Evolutionary conservation across 768 basidiomycete genomes (phyloP).

Genomic region (Epithele typhae): DNA sequence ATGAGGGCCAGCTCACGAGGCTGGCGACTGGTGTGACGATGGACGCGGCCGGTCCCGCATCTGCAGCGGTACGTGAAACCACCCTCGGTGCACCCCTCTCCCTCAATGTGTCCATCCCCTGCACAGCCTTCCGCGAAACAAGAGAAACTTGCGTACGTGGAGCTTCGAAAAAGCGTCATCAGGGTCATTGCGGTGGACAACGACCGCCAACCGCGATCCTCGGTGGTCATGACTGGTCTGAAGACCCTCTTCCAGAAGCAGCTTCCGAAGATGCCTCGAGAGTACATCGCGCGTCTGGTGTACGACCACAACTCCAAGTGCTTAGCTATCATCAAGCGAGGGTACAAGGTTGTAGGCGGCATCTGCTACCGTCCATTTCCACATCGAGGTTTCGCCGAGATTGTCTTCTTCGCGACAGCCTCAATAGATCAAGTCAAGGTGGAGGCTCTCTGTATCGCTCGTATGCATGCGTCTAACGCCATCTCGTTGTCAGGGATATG

Average conservation of each 20-base stretch:
- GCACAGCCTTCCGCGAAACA: slow-evolving; percentile 49
- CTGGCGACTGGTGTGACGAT: slow-evolving; percentile 79
- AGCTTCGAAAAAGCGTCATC: slow-evolving; percentile 81
- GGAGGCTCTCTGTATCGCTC: background rate
- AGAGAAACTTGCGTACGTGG: slow-evolving; percentile 76
- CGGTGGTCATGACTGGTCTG: slow-evolving; percentile 87
- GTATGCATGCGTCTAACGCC: background rate
- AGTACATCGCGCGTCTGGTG: slow-evolving; percentile 95
- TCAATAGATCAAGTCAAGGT: slow-evolving; percentile 98
- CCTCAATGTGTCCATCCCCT: background rate
- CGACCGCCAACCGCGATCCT: slow-evolving; percentile 67
- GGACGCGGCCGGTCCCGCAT: slow-evolving; percentile 49
- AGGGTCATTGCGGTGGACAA: slow-evolving; percentile 82
- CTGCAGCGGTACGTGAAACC: slow-evolving; percentile 41
- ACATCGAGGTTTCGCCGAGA: slow-evolving; percentile 93
- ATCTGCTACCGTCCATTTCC: slow-evolving; percentile 97
- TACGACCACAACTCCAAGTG: slow-evolving; percentile 90
- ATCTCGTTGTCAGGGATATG: slow-evolving; percentile 69
- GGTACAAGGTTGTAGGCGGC: slow-evolving; percentile 94
- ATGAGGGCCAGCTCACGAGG: slow-evolving; percentile 70
- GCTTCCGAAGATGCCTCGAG: slow-evolving; percentile 97
- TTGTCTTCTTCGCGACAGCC: slow-evolving; percentile 97
- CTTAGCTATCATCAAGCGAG: slow-evolving; percentile 92
- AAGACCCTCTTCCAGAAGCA: slow-evolving; percentile 98
- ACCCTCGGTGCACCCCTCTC: background rate